Base-by-base conservation (phyloP, 371 early-diverging fungal genomes). In the Scutellospora calospora region DNA sequence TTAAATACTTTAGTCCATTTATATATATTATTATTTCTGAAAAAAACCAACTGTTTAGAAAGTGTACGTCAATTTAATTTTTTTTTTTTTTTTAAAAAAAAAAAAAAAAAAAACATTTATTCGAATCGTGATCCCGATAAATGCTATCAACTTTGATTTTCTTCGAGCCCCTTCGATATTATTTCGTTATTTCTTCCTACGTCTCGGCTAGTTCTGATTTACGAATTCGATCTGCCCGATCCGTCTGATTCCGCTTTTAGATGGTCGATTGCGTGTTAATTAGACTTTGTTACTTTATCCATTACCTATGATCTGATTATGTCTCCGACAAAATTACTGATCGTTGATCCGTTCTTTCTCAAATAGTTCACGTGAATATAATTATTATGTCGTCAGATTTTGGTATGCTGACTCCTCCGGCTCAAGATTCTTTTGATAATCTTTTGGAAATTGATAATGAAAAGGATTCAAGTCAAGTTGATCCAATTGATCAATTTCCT, bases 321-420 rank as follows among this genome's bases (percentile, higher is more conserved):
- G 9, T 9, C 20, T 65, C n/a, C 11, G 29, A 16, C 20, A 33
- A 35, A 33, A 20, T 35, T 35, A 65, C 8, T 65, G n/a, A 65
- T n/a, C 38, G 5, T 35, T 66, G 35, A 66, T 35, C n/a, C 11
- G 1, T 66, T 33, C 0, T n/a, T n/a, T n/a, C n/a, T n/a, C n/a
- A n/a, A n/a, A 41, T 25, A 5, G 25, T 25, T 25, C 25, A 49
- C 5, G 25, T 22, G 38, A 35, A 49, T 38, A 45, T 38, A n/a
- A 11, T 65, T 33, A 65, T 33, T 16, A 69, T 69, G 69, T 22
- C 45, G 8, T 93, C 63, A 83, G 92, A 73, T 93, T 93, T 41
- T 91, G 91, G 88, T 85, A 86, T 82, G 81, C 81, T 60, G 60
- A 66, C 55, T 12, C 60, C 38, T 59, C 80, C 59, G 0, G 49